Base-by-base conservation (phyloP, 768 basidiomycete species). In the Hysterangium stoloniferum region DNA sequence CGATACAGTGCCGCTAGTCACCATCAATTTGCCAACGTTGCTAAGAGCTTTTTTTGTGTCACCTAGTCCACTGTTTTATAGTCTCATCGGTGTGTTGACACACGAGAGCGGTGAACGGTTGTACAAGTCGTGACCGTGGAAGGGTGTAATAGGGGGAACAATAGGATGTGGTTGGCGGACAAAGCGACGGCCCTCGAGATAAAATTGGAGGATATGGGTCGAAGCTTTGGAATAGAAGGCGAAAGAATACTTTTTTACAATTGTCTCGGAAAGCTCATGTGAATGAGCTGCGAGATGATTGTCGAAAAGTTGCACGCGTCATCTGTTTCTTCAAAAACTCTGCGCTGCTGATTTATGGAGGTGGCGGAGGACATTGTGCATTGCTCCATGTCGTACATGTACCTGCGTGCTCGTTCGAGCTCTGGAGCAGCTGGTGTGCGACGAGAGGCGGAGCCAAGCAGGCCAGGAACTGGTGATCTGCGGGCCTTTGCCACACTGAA, bases 341-440 rank as follows among this genome's bases (percentile, higher is more conserved):
- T 96, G 31, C 96, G 95, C 64, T 99, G 96, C 70, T 94, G 91
- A 66, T 99, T 96, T 90, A 99, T 99, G 45, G 92, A 91, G 56
- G 92, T 79, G 32, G 84, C 81, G n/a, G 86, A 92, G 25, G 87
- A 87, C 79, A 89, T 86, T 31, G 95, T 98, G 60, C 66, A 79
- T 52, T 76, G 78, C 93, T 99, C 95, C 91, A 96, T 96, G 65
- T 88, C 82, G 66, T 87, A 85, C 96, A 98, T 97, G 70, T 97
- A 96, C 49, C 73, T 76, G 32, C 47, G 49, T 33, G 54, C 50
- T 33, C 60, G 58, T 22, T 51, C 48, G 53, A 58, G 52, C 48
- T 61, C 58, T n/a, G 54, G 54, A 19, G 78, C 78, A 61, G 79
- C 80, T 4, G 86, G 86, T 6, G 83, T 79, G 65, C 76, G 76